These are phyloP conservation scores for Trichothecium roseum DNA, from an alignment of 2,329 filamentous ascomycete genomes.

Conservation along the genomic window DNA sequence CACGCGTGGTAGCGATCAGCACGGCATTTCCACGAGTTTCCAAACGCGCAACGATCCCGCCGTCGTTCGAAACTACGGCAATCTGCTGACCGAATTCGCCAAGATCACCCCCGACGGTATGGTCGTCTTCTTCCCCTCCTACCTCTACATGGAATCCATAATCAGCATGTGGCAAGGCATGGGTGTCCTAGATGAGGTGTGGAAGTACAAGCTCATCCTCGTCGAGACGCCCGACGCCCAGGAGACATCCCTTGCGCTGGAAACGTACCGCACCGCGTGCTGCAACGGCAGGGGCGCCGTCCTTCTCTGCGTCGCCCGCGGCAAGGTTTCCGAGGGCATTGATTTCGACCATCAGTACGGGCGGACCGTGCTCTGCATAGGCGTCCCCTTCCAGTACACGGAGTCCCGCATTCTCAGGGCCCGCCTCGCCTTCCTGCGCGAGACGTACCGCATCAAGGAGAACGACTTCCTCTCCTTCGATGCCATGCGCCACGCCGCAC, in stretches of 20 bases:
- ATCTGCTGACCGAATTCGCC: slow-evolving; percentile 84
- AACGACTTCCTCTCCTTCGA: slow-evolving; percentile 98
- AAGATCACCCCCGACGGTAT: slow-evolving; percentile 94
- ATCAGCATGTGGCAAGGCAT: slow-evolving; percentile 99
- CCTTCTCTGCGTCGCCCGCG: slow-evolving; percentile 86
- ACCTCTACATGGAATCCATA: slow-evolving; percentile 98
- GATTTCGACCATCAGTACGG: slow-evolving; percentile 99
- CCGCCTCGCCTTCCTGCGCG: slow-evolving; percentile 86
- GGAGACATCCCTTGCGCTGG: slow-evolving; percentile 88
- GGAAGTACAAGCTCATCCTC: slow-evolving; percentile 97
- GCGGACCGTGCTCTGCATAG: slow-evolving; percentile 89
- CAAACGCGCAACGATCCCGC: slow-evolving; percentile 91
- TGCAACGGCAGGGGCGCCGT: slow-evolving; percentile 94
- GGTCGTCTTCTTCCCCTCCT: slow-evolving; percentile 98
- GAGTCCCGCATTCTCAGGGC: slow-evolving; percentile 96
- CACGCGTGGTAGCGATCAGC: slow-evolving; percentile 88
- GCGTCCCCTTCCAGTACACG: slow-evolving; percentile 97
- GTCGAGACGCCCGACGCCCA: slow-evolving; percentile 97
- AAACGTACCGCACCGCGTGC: slow-evolving; percentile 95
- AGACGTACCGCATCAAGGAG: slow-evolving; percentile 93
- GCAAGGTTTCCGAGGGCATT: slow-evolving; percentile 95
- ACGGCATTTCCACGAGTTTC: slow-evolving; percentile 85
- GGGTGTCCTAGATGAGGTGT: slow-evolving; percentile 93
- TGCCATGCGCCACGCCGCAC: slow-evolving; percentile 96
- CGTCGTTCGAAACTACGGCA: slow-evolving; percentile 96